Evolutionary conservation across 306 rosid species (phyloP).

Genomic region (Rosa lucieae): DNA sequence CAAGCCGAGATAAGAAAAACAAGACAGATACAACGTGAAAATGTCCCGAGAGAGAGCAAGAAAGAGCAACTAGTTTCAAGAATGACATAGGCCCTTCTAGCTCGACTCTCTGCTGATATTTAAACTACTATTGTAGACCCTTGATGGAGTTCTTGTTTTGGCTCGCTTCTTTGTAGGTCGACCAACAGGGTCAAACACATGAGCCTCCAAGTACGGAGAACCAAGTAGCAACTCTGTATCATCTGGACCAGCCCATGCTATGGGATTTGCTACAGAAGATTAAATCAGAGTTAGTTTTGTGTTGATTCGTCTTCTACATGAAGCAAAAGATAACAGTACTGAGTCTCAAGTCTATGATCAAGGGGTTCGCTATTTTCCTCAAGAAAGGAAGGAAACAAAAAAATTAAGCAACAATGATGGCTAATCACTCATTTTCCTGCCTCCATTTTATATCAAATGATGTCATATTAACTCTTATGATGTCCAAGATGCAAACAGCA

Average conservation of each 20-base stretch:
- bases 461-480: not conserved
- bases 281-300: conserved; percentile 2
- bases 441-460: not conserved
- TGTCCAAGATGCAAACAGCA: not conserved
- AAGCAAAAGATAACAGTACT: not conserved
- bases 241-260: conserved; percentile 57
- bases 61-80: conserved; percentile 5
- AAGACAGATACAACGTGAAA: not conserved
- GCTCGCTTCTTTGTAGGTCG: conserved; percentile 68
- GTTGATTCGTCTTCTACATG: not conserved
- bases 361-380: not conserved
- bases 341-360: not conserved
- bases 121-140: conserved; percentile 21
- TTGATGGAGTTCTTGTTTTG: conserved; percentile 33
- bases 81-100: conserved; percentile 27
- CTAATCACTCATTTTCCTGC: not conserved
- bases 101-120: conserved; percentile 18
- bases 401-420: not conserved
- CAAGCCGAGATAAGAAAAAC: not conserved
- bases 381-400: not conserved
- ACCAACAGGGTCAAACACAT: conserved; percentile 28
- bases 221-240: conserved; percentile 34
- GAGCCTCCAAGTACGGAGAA: conserved; percentile 26
- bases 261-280: conserved; percentile 55
- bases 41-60: not conserved